Evolutionary conservation across 202 grass and related monocot species (phyloP).

Genomic region (Dendrocalamus latiflorus): DNA sequence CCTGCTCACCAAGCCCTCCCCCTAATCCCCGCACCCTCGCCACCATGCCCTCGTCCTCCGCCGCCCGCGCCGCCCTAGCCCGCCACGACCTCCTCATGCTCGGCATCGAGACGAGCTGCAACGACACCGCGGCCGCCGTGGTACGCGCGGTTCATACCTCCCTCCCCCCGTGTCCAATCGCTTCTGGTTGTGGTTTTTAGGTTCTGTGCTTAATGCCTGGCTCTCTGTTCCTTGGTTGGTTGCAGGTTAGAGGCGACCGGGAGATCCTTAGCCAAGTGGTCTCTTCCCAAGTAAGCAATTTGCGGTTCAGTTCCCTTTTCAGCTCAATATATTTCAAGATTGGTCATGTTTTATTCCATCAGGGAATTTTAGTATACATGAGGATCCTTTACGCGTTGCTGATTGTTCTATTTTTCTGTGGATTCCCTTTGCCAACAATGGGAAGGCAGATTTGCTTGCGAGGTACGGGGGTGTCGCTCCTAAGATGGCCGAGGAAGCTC

Average conservation of each 20-base stretch:
- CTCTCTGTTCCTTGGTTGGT: background rate
- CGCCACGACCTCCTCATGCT: slow-evolving; percentile 61
- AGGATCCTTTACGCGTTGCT: background rate
- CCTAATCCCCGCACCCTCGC: background rate
- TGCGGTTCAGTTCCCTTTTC: background rate
- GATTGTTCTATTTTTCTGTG: background rate
- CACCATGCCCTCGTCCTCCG: slow-evolving; percentile 5
- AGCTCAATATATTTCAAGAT: background rate
- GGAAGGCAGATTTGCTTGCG: slow-evolving; percentile 83
- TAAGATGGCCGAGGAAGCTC: slow-evolving; percentile 95
- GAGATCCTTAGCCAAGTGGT: slow-evolving; percentile 89
- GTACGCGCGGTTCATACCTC: slow-evolving; percentile 18
- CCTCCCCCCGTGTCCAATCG: background rate
- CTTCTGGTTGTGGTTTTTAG: background rate
- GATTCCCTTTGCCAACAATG: background rate
- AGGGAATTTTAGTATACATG: background rate
- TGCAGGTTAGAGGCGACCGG: slow-evolving; percentile 75
- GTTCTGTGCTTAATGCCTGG: too few species aligned
- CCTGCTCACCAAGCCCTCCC: background rate
- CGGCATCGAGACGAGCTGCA: slow-evolving; percentile 94
- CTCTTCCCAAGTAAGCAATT: slow-evolving; percentile 64
- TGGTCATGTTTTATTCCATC: background rate
- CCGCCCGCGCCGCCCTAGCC: background rate
- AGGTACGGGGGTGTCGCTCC: slow-evolving; percentile 82
- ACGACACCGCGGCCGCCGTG: slow-evolving; percentile 85